These are phyloP conservation scores for Ganoderma multipileum DNA, from an alignment of 1,284 basidiomycete species.

Conservation along the genomic window DNA sequence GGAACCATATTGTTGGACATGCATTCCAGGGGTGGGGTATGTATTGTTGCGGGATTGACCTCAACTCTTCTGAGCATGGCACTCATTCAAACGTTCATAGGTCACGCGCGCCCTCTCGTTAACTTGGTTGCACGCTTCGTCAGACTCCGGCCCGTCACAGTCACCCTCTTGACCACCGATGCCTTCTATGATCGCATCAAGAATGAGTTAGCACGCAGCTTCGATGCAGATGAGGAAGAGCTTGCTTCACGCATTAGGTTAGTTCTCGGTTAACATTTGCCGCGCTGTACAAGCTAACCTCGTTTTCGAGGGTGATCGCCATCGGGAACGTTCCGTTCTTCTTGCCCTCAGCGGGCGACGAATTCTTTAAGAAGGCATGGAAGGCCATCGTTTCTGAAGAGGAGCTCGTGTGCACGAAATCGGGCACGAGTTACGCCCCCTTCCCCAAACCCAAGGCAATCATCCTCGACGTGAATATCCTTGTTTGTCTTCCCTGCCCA, in stretches of 20 bases:
- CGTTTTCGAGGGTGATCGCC: slow-evolving; percentile 17
- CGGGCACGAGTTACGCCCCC: slow-evolving; percentile 4
- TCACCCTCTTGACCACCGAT: not conserved
- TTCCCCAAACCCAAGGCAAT: slow-evolving; percentile 3
- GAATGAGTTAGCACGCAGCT: not conserved
- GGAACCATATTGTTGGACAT: too few species aligned
- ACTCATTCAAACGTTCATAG: not conserved
- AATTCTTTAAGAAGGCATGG: slow-evolving; percentile 5
- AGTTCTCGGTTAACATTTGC: too few species aligned
- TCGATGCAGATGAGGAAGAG: not conserved
- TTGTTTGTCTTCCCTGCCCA: too few species aligned
- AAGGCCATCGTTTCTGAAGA: not conserved
- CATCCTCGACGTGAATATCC: not conserved
- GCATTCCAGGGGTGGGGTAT: too few species aligned
- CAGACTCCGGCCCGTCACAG: not conserved
- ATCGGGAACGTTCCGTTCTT: not conserved
- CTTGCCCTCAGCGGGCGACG: not conserved
- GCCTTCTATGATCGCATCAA: not conserved
- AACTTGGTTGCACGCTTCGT: not conserved
- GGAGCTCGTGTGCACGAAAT: not conserved
- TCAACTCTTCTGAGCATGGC: too few species aligned
- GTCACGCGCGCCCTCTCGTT: not conserved
- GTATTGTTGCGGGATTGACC: too few species aligned
- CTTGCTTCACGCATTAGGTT: too few species aligned
- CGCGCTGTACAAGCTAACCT: not conserved